Percentiles rank a stretch among this genome's conserved stretches.
phyloP scores from a whole-genome alignment of 1,284 basidiomycete genomes.

The Tilletia indica region DNA sequence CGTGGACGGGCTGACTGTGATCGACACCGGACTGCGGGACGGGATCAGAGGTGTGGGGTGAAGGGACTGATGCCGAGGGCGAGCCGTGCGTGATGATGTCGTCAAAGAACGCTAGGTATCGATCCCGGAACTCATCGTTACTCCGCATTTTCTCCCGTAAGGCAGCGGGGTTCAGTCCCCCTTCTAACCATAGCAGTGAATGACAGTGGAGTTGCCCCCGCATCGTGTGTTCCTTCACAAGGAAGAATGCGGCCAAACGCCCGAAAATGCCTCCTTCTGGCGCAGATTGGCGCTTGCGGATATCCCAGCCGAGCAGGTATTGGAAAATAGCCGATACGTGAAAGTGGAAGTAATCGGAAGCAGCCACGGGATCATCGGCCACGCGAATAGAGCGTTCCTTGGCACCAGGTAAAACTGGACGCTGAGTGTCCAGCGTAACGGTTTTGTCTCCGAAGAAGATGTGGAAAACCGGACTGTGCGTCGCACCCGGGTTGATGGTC shows the following conservation, averaged over 20 bases:
- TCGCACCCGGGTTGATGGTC: not conserved
- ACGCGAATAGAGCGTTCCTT: not conserved
- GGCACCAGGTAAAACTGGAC: not conserved
- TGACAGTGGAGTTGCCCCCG: not conserved
- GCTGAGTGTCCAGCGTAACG: not conserved
- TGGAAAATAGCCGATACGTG: not conserved
- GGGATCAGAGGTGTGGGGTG: not conserved
- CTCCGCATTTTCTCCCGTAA: not conserved
- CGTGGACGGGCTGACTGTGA: no score
- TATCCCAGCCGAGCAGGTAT: not conserved
- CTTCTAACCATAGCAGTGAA: not conserved
- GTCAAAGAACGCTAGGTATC: not conserved
- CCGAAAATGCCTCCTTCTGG: not conserved
- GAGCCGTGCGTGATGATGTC: not conserved
- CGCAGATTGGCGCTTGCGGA: not conserved
- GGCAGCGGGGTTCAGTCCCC: not conserved
- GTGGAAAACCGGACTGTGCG: not conserved
- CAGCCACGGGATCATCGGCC: not conserved
- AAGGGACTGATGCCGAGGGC: no score
- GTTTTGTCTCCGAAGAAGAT: not conserved
- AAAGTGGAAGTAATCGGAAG: not conserved
- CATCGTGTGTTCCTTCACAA: not conserved
- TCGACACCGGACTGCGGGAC: no score
- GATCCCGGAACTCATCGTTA: not conserved
- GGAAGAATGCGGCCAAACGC: not conserved